A percentile compares a stretch with the other conserved stretches of the same genome.
Conservation (phyloP, 495 filamentous ascomycete genomes). For the Xylona heveae region DNA sequence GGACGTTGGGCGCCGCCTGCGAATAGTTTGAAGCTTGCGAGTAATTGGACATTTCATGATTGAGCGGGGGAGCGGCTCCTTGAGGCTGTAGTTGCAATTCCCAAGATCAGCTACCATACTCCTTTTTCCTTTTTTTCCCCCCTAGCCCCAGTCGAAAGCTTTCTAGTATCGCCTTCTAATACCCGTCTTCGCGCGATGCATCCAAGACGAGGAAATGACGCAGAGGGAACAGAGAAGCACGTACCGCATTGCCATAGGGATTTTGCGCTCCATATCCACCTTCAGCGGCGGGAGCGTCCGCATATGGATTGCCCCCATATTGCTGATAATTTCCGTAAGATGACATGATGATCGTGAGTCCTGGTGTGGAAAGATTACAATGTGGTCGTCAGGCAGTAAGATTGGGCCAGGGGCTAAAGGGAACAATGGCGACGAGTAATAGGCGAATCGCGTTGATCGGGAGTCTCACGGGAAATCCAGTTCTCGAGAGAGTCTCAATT, state of each 20-base stretch:
- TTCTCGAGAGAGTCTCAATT: too few relatives aligned
- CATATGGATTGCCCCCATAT: conserved; percentile 23
- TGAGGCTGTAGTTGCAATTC: conserved; percentile 13
- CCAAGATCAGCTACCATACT: too few relatives aligned
- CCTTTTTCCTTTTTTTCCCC: too few relatives aligned
- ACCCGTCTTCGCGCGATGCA: background rate
- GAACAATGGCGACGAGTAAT: too few relatives aligned
- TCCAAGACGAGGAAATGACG: conserved; percentile 1
- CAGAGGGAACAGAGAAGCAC: conserved; percentile 5
- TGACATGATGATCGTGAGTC: conserved; percentile 8
- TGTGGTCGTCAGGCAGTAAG: too few relatives aligned
- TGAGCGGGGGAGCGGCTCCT: conserved; percentile 9
- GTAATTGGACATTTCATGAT: conserved; percentile 12
- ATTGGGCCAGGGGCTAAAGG: too few relatives aligned
- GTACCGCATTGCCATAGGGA: conserved; percentile 11
- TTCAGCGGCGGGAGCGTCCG: conserved; percentile 20
- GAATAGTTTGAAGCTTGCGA: conserved; percentile 14
- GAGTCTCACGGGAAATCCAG: too few relatives aligned
- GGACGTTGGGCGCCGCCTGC: conserved; percentile 8
- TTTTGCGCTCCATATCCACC: conserved; percentile 24
- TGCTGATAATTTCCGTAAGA: conserved; percentile 14
- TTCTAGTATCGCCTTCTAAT: conserved; percentile 4
- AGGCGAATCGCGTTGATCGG: too few relatives aligned
- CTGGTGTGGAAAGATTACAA: too few relatives aligned
- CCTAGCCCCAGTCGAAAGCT: conserved; percentile 6